Conservation (phyloP, 1,284 basidiomycete genomes). For the Apiotrichum sp. region DNA sequence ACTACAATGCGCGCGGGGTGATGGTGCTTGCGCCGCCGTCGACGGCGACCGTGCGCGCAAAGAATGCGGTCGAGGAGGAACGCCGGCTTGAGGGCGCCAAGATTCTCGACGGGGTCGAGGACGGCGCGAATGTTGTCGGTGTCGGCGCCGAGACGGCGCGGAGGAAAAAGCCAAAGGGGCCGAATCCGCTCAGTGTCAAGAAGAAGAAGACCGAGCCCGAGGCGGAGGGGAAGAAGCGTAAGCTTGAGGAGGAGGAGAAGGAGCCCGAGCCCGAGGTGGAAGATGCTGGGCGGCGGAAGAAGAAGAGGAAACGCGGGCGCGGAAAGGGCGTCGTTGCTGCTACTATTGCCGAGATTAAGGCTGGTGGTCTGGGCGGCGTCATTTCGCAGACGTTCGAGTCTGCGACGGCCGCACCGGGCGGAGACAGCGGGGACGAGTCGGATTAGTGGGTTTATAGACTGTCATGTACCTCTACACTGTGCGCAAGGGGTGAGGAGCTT, state of each 20-base stretch:
- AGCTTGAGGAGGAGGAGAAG: constrained; percentile 2
- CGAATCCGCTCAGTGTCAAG: constrained; percentile 88
- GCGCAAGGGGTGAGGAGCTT: too few relatives aligned
- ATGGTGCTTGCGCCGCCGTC: constrained; percentile 84
- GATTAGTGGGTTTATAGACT: constrained; percentile 5
- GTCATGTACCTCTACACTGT: too few relatives aligned
- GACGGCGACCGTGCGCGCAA: constrained; percentile 63
- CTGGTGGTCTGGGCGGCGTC: constrained; percentile 12
- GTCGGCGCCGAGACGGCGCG: constrained; percentile 46
- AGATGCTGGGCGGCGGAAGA: constrained; percentile 24
- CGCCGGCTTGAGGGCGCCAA: constrained; percentile 41
- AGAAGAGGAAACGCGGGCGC: constrained; percentile 36
- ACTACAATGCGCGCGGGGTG: constrained; percentile 77
- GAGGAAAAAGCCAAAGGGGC: constrained; percentile 67
- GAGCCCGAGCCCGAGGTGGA: constrained; percentile 14
- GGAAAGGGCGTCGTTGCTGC: constrained; percentile 35
- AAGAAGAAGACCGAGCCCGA: constrained; percentile 59
- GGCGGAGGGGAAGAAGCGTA: constrained; percentile 8
- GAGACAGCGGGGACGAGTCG: constrained; percentile 19
- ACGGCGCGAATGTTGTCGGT: constrained; percentile 53
- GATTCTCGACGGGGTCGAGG: constrained; percentile 32
- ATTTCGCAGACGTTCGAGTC: constrained; percentile 4
- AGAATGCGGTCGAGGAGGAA: constrained; percentile 54
- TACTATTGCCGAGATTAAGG: constrained; percentile 34
- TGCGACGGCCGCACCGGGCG: constrained; percentile 1